Base-by-base conservation (phyloP, 805 yeast genomes). In the Wickerhamomyces pijperi region DNA sequence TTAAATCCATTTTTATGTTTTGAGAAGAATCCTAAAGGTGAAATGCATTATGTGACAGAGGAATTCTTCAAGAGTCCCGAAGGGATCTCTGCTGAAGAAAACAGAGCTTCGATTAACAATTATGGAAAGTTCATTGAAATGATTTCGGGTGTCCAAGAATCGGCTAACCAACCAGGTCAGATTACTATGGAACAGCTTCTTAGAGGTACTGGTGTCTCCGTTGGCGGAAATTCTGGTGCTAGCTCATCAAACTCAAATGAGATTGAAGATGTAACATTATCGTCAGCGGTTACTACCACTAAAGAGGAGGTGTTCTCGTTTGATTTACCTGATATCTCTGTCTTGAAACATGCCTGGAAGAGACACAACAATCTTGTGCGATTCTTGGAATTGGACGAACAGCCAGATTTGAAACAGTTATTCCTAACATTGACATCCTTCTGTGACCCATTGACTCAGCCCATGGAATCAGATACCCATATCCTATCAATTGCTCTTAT, bases 391-490 rank as follows among this genome's bases (percentile, higher is more conserved):
- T 41, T 61, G 2, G 35, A 42, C 2, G 41, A 47, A 1, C 46
- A 47, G 28, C 43, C 45, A 14, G 40, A 36, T 3, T 35, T 40
- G 3, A 31, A 36, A 11, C 37, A 44, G 23, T 18, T 55, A 5
- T 50, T 51, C 37, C 42, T 45, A 5, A 46, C 59, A 1, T 38
- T 72, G 3, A 54, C 69, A 2, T 50, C 63, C 0, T 46, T 74
- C 36, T 63, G 65, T 7, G 88, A 82, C 53, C 85, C 87, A 3
- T 63, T 69, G 47, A 77, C 87, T 1, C 85, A 79, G 47, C 87
- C 92, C 0, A 67, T 70, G 20, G 82, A 78, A 32, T 67, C 66
- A 19, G 81, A 75, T 40, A 55, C 60, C 12, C 59, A 64, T 39
- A 60, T 76, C 2, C 60, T 78, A 15, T 78, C 85, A 9, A 54